Percentiles rank a stretch among this genome's conserved stretches.
phyloP scores from a whole-genome alignment of 2,329 filamentous ascomycete genomes.

The Calonectria multiphialidica region DNA sequence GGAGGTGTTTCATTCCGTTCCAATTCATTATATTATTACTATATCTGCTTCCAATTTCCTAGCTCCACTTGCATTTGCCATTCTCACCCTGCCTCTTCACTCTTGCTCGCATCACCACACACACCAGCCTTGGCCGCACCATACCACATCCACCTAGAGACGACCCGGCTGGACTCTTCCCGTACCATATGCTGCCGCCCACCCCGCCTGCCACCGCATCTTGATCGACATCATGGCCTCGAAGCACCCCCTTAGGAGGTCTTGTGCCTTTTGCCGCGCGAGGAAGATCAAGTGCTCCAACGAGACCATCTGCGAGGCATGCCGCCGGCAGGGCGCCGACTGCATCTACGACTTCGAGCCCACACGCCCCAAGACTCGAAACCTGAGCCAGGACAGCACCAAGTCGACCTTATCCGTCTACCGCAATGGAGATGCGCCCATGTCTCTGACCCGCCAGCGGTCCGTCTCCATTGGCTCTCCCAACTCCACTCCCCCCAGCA shows the following conservation, averaged over 20 bases:
- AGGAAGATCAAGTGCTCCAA: conserved; percentile 55
- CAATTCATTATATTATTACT: background rate
- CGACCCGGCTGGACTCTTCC: conserved; percentile 1
- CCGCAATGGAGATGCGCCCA: conserved; percentile 28
- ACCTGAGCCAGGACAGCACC: conserved; percentile 43
- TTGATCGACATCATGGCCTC: conserved; percentile 40
- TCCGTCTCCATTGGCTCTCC: conserved; percentile 42
- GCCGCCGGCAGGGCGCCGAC: conserved; percentile 50
- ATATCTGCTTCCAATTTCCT: background rate
- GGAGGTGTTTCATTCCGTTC: background rate
- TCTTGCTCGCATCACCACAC: background rate
- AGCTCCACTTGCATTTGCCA: background rate
- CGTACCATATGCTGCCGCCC: conserved; percentile 20
- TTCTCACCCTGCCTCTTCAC: background rate
- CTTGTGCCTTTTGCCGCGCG: conserved; percentile 52
- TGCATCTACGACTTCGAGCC: conserved; percentile 54
- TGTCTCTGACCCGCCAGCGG: conserved; percentile 38
- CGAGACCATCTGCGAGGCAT: conserved; percentile 53
- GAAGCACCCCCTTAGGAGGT: conserved; percentile 49
- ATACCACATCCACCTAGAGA: background rate
- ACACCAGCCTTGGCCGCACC: conserved; percentile 10
- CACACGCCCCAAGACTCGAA: conserved; percentile 44
- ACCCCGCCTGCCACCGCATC: conserved; percentile 1
- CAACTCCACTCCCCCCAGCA: conserved; percentile 39
- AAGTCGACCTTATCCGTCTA: conserved; percentile 28